A percentile compares a stretch with the other conserved stretches of the same genome.
These are phyloP conservation scores for Macrotyloma uniflorum DNA, from an alignment of 306 rosid genomes.

Conservation along the genomic window DNA sequence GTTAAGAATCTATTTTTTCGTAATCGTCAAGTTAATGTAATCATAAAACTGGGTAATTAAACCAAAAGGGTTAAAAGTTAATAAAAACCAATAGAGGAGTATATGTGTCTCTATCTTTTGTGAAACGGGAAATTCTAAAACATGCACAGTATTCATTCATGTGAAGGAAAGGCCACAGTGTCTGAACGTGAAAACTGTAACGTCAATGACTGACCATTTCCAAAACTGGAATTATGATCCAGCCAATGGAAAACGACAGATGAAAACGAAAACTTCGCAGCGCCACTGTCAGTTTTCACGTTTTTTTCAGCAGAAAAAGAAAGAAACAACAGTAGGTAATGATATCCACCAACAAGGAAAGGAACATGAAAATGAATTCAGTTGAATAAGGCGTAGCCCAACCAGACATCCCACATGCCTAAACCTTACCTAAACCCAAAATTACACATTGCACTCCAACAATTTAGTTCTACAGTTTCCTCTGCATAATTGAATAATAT, in stretches of 20 bases:
- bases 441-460: background rate
- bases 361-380: slow-evolving; percentile 32
- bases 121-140: background rate
- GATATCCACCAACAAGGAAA: slow-evolving; percentile 28
- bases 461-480: background rate
- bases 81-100: background rate
- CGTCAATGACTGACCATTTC: too few species aligned
- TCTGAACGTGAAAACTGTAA: background rate
- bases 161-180: slow-evolving; percentile 10
- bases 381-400: slow-evolving; percentile 1
- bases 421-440: slow-evolving; percentile 35
- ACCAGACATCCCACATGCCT: slow-evolving; percentile 36
- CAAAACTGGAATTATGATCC: slow-evolving; percentile 8
- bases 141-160: background rate
- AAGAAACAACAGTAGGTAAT: background rate
- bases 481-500: background rate
- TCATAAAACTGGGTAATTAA: background rate
- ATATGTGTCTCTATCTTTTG: background rate
- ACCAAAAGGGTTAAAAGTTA: background rate
- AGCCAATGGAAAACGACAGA: slow-evolving; percentile 24
- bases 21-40: slow-evolving; percentile 35
- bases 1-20: slow-evolving; percentile 38
- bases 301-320: background rate
- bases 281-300: slow-evolving; percentile 11
- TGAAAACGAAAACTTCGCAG: slow-evolving; percentile 12